Evolutionary conservation across 78 protist species (phyloP).

Genomic region (Pelomyxa schiedti): DNA sequence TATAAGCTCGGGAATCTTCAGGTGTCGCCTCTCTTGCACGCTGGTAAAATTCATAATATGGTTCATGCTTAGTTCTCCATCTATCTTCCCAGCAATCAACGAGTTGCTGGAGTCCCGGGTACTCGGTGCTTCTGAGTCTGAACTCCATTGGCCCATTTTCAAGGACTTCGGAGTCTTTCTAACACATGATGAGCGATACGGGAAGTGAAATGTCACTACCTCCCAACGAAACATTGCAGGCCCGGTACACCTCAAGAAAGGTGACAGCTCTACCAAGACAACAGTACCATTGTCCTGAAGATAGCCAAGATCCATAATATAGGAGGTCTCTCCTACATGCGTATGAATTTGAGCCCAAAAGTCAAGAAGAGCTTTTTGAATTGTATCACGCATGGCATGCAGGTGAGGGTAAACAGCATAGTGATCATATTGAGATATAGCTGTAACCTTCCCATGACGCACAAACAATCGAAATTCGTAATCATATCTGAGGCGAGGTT

Average conservation of each 20-base stretch:
- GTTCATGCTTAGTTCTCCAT: background rate
- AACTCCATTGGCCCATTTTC: background rate
- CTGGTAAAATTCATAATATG: background rate
- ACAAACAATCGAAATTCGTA: conserved; percentile 10
- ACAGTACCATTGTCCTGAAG: background rate
- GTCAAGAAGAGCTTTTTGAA: background rate
- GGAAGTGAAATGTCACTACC: background rate
- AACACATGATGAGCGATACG: background rate
- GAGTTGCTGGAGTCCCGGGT: background rate
- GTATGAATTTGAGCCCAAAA: background rate
- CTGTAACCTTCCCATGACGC: background rate
- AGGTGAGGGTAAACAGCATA: conserved; percentile 7
- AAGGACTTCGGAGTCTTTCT: background rate
- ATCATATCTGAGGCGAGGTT: background rate
- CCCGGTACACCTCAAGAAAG: conserved; percentile 12
- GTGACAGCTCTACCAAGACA: conserved; percentile 7
- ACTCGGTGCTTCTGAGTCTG: background rate
- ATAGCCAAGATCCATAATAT: conserved; percentile 5
- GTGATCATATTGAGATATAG: conserved; percentile 12
- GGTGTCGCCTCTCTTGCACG: background rate
- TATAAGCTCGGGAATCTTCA: too few species aligned
- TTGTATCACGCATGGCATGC: background rate
- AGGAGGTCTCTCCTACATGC: background rate
- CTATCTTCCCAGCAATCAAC: conserved; percentile 10
- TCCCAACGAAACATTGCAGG: conserved; percentile 9